phyloP scores from a whole-genome alignment of 257 asterid species.

The Avicennia marina region DNA sequence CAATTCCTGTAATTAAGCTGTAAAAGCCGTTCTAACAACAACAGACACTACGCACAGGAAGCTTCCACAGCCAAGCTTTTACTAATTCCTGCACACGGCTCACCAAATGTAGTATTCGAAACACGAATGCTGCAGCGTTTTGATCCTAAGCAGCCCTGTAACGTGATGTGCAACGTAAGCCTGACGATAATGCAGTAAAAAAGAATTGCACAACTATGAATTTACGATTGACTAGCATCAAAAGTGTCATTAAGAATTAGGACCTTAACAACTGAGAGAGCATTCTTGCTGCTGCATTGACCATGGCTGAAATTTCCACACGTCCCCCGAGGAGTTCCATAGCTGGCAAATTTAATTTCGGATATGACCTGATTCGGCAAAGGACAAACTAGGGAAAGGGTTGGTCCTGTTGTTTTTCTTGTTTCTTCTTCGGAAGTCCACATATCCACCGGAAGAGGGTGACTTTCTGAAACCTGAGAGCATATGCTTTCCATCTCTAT shows the following conservation, averaged over 20 bases:
- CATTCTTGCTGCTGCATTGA: constrained; percentile 58
- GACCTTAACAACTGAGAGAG: constrained; percentile 57
- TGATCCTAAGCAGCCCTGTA: constrained; percentile 79
- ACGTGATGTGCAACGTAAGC: background rate
- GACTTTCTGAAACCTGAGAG: constrained; percentile 56
- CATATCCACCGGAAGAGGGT: constrained; percentile 71
- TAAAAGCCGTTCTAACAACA: background rate
- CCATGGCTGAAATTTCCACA: constrained; percentile 86
- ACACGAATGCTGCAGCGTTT: constrained; percentile 67
- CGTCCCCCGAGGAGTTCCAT: constrained; percentile 74
- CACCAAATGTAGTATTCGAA: constrained; percentile 55
- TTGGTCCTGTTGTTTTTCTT: constrained; percentile 34
- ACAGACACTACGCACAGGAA: constrained; percentile 44
- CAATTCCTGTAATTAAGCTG: no score
- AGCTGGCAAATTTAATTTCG: constrained; percentile 72
- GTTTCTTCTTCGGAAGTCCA: constrained; percentile 52
- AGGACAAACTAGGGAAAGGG: constrained; percentile 56
- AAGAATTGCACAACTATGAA: background rate
- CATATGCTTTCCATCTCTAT: constrained; percentile 54
- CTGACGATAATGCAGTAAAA: background rate
- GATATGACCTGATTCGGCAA: constrained; percentile 59
- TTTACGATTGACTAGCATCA: background rate
- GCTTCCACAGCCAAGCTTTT: constrained; percentile 86
- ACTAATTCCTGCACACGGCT: constrained; percentile 60
- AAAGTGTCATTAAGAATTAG: constrained; percentile 20